Conservation (phyloP, 2,329 filamentous ascomycete species). For the Colletotrichum cuscutae region DNA sequence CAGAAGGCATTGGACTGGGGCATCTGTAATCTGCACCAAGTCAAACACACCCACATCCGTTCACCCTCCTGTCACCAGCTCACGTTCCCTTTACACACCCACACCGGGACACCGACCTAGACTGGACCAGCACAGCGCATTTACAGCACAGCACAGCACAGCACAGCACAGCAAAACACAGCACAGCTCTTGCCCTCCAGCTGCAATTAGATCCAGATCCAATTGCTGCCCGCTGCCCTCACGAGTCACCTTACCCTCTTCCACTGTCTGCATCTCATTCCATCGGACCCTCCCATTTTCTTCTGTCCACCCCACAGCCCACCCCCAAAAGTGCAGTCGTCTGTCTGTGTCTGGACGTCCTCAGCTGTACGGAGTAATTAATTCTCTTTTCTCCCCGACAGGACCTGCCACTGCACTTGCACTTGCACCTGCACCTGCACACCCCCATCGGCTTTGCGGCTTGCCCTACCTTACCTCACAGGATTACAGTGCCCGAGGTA, state of each 20-base stretch:
- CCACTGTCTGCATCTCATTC: conserved; percentile 8
- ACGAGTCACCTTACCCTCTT: neutral
- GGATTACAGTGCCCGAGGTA: neutral
- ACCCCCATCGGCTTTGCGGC: conserved; percentile 19
- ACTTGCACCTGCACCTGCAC: conserved; percentile 1
- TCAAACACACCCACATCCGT: conserved; percentile 17
- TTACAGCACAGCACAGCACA: neutral
- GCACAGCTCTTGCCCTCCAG: too few relatives aligned
- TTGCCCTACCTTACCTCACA: conserved; percentile 14
- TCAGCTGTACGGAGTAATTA: conserved; percentile 18
- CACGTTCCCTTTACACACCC: neutral
- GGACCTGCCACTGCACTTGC: neutral
- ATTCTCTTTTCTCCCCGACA: conserved; percentile 6
- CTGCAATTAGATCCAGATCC: too few relatives aligned
- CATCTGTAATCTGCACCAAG: conserved; percentile 24
- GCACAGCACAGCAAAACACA: neutral
- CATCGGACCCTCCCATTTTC: conserved; percentile 22
- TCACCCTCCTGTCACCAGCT: neutral
- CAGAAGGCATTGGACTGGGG: neutral
- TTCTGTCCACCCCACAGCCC: conserved; percentile 26
- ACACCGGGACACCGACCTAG: neutral
- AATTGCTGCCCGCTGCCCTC: too few relatives aligned
- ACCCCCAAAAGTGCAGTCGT: conserved; percentile 19
- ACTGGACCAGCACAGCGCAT: neutral
- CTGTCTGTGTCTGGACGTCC: conserved; percentile 27